Evolutionary conservation across 352 stramenopile species (phyloP).

Genomic region (Globisporangium acanthophoron): DNA sequence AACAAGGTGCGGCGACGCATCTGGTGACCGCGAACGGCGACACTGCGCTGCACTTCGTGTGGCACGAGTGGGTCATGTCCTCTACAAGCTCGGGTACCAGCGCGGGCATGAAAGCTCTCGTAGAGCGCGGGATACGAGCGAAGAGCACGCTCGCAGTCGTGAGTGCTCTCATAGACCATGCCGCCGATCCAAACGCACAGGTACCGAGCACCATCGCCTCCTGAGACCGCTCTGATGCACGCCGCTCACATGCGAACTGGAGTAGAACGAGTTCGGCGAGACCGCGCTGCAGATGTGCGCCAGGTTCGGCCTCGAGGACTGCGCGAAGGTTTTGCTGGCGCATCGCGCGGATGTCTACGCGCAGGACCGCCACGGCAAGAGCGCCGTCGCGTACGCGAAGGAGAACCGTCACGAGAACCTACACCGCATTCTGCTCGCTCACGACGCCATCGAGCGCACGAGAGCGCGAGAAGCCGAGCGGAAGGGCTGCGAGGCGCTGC

Average conservation of each 20-base stretch:
- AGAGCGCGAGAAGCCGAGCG: constrained; percentile 26
- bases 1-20: constrained; percentile 41
- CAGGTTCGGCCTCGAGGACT: constrained; percentile 44
- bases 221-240: neutral
- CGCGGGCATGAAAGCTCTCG: constrained; percentile 22
- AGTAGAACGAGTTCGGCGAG: constrained; percentile 62
- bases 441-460: constrained; percentile 33
- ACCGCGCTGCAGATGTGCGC: constrained; percentile 50
- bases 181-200: constrained; percentile 44
- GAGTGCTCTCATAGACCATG: constrained; percentile 24
- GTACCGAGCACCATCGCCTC: constrained; percentile 13
- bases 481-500: constrained; percentile 16
- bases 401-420: constrained; percentile 27
- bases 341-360: constrained; percentile 27
- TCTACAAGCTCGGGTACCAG: constrained; percentile 8
- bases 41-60: constrained; percentile 62
- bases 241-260: neutral
- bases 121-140: constrained; percentile 24
- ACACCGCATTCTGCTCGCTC: constrained; percentile 34
- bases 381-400: constrained; percentile 35
- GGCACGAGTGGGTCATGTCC: constrained; percentile 29
- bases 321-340: constrained; percentile 44
- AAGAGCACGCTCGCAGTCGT: constrained; percentile 37
- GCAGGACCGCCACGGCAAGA: constrained; percentile 33
- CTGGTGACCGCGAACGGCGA: constrained; percentile 62